Evolutionary conservation across 2,329 filamentous ascomycete species (phyloP).

Genomic region (Talaromyces amestolkiae): DNA sequence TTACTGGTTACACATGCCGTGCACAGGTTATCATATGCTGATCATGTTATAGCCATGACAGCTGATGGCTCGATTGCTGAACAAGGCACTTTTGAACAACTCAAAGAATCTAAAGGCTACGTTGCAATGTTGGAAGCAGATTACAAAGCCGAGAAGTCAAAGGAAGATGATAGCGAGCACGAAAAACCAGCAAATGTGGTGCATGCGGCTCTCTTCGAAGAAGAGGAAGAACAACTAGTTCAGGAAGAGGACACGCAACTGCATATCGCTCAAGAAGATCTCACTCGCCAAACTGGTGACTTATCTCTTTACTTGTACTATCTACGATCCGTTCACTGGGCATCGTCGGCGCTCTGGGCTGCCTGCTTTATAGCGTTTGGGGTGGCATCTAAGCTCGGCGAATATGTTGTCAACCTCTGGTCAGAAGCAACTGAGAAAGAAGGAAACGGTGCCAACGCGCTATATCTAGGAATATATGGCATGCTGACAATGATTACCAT

Average conservation of each 20-base stretch:
- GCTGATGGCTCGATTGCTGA: conserved; percentile 38
- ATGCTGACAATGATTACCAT: conserved; percentile 23
- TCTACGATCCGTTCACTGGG: conserved; percentile 37
- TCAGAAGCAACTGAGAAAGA: neutral
- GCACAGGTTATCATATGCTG: conserved; percentile 43
- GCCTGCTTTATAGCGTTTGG: neutral
- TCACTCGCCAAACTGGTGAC: conserved; percentile 38
- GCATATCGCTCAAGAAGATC: conserved; percentile 24
- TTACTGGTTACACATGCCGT: conserved; percentile 23
- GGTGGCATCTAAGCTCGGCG: conserved; percentile 3
- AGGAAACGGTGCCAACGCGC: conserved; percentile 9
- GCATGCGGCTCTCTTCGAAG: neutral
- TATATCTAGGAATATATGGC: conserved; percentile 39
- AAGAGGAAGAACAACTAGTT: neutral
- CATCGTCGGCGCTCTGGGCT: conserved; percentile 18
- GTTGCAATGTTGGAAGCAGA: conserved; percentile 39
- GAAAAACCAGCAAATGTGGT: neutral
- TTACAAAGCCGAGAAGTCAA: conserved; percentile 9
- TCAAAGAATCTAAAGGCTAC: conserved; percentile 40
- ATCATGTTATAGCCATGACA: conserved; percentile 43
- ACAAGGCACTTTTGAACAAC: conserved; percentile 40
- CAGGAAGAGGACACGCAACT: conserved; percentile 5
- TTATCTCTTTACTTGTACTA: conserved; percentile 44
- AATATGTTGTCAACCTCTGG: conserved; percentile 14
- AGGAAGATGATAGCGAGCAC: neutral